phyloP scores from a whole-genome alignment of 768 basidiomycete species.

The Boletus vinaceobasis region DNA sequence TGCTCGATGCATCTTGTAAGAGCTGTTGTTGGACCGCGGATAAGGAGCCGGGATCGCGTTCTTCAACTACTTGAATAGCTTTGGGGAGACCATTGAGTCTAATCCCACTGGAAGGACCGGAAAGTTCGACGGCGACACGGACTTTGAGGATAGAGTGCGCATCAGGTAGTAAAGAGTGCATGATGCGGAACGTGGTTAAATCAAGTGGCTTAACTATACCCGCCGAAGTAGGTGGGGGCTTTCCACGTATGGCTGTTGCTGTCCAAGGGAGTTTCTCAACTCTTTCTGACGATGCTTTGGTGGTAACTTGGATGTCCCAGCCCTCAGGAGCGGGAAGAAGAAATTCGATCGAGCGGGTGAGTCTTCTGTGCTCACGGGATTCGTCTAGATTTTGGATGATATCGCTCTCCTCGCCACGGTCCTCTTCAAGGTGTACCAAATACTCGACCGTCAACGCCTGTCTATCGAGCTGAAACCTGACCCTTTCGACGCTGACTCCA shows the following conservation, averaged over 20 bases:
- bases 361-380: conserved; percentile 63
- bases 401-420: conserved; percentile 23
- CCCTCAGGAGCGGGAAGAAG: conserved; percentile 71
- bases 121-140: conserved; percentile 73
- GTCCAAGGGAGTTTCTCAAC: conserved; percentile 76
- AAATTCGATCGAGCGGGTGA: conserved; percentile 78
- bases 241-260: conserved; percentile 51
- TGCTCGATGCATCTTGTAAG: conserved; percentile 70
- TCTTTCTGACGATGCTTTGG: conserved; percentile 68
- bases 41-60: conserved; percentile 61
- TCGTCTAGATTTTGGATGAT: conserved; percentile 55
- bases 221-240: conserved; percentile 30
- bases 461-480: conserved; percentile 77
- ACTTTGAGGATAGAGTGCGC: conserved; percentile 81
- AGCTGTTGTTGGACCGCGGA: conserved; percentile 39
- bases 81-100: conserved; percentile 86
- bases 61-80: conserved; percentile 59
- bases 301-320: conserved; percentile 83
- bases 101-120: conserved; percentile 70
- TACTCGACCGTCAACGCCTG: conserved; percentile 84
- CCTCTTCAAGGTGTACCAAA: conserved; percentile 69
- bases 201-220: conserved; percentile 41
- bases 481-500: conserved; percentile 75
- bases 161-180: conserved; percentile 68
- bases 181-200: conserved; percentile 58